Conservation (phyloP, 768 basidiomycete species). For the Phaeotremella fagi region DNA sequence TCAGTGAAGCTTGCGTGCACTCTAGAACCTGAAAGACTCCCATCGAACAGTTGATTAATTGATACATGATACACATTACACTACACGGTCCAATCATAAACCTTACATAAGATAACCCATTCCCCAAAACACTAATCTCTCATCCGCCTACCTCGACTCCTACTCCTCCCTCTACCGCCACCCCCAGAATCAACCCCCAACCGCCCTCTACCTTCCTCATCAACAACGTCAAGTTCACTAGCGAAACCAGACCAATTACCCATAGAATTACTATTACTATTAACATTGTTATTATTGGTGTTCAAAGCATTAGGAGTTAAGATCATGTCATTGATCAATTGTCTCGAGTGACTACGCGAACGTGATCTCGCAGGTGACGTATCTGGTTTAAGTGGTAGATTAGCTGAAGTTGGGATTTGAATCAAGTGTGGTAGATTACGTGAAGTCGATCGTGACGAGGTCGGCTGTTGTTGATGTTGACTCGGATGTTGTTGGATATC, state of each 20-base stretch:
- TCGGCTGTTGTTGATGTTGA: too few species aligned
- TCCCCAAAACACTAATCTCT: neutral
- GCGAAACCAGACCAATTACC: neutral
- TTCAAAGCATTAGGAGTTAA: too few species aligned
- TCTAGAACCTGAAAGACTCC: too few species aligned
- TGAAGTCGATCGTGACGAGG: too few species aligned
- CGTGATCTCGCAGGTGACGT: too few species aligned
- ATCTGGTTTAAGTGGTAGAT: too few species aligned
- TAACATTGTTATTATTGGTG: slow-evolving; percentile 17
- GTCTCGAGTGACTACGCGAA: too few species aligned
- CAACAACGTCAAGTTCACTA: slow-evolving; percentile 21
- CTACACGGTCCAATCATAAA: neutral
- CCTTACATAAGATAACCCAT: neutral
- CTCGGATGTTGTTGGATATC: too few species aligned
- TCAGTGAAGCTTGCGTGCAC: too few species aligned
- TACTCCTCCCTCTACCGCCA: slow-evolving; percentile 16
- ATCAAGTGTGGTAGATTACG: too few species aligned
- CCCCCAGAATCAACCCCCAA: neutral
- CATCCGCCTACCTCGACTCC: slow-evolving; percentile 8
- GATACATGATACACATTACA: neutral
- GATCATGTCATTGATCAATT: too few species aligned
- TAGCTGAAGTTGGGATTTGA: too few species aligned
- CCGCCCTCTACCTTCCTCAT: slow-evolving; percentile 13
- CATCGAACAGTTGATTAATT: neutral
- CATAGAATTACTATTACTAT: slow-evolving; percentile 1